Base-by-base conservation (phyloP, 2,329 filamentous ascomycete genomes). In the Neofusicoccum sp. region DNA sequence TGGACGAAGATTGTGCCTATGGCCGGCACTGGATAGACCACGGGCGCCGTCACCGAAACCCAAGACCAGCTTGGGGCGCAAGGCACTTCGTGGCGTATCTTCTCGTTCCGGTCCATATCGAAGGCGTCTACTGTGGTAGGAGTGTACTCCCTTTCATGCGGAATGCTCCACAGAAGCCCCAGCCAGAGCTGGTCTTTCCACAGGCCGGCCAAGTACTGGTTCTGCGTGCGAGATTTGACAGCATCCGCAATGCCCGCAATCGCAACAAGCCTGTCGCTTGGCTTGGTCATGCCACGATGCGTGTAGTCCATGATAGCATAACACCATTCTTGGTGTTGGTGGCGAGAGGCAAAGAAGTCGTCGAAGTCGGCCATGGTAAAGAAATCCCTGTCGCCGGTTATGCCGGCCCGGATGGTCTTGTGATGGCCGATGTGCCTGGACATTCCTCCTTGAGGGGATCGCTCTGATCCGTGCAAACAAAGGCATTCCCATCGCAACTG, bases 281-380 rank as follows among this genome's bases (percentile, higher is more conserved):
- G 7, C 1, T 43, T 33, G 6, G 51, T 62, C 41, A 62, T 38
- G 24, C 26, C 51, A 6, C 38, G 36, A 11, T 24, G 38, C 6
- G 33, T 59, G 24, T 62, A 61, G 36, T 60, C 30, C 4, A 30
- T 31, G 4, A 60, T 20, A 6, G 20, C 54, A 0, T 61, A 47
- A 43, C 61, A 64, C 68, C 67, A 68, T 4, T 61, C 20, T 20
- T 63, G 48, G 7, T 65, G 60, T 41, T 65, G 61, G 6, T 30
- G 6, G 4, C 48, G 62, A 6, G 51, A 33, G 14, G 60, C 63
- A 38, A 61, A 56, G 4, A 31, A 38, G 14, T 60, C 43, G 3
- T 47, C 43, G 3, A 34, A 43, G 1, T 60, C 54, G 3, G 60
- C 41, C 7, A 60, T 36, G 14, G 61, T 16, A 56, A 67, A 66